Base-by-base conservation (phyloP, 345 rosid genomes). In the Aquilaria yunnanensis region DNA sequence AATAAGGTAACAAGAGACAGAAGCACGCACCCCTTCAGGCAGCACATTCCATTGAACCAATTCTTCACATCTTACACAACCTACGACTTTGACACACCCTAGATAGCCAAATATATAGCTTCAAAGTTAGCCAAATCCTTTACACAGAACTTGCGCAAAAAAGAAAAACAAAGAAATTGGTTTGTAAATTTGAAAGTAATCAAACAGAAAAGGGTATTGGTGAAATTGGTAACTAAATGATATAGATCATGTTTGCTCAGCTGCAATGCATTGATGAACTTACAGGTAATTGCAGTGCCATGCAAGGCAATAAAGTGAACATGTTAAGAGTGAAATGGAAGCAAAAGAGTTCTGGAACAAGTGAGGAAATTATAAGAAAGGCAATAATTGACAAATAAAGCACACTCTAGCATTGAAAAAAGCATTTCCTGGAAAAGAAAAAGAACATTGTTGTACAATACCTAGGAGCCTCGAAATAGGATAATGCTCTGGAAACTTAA, bases 401-500 rank as follows among this genome's bases (percentile, higher is more conserved):
- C 33, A 23, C 31, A 48, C 51, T 41, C n/a, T 32, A 59, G 46
- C 14, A 46, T 9, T n/a, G 30, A 14, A 58, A 52, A 32, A 16
- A 4, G 29, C 23, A 46, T 12, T 46, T 23, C 23, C 47, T 47
- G 49, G 43, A 69, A 68, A 37, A 14, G 51, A 13, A 23, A 23
- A 23, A 23, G 23, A 23, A 23, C 23, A 23, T 11, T 60, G 10
- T 55, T 16, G 1, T 13, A 8, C 41, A 47, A 34, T 78, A 87
- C 95, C 98, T 65, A 87, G 32, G n/a, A 92, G 84, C 77, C 95
- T 89, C 12, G 96, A 92, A 64, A 92, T 83, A 46, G 96, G 96
- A 70, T 86, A 86, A 67, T 81, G 78, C 66, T 79, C 78, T 0
- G 96, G 96, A 75, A 90, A 83, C 60, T 77, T 73, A 64, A 93